Conservation (phyloP, 1,139 yeast genomes). For the Taphrina pruni region DNA sequence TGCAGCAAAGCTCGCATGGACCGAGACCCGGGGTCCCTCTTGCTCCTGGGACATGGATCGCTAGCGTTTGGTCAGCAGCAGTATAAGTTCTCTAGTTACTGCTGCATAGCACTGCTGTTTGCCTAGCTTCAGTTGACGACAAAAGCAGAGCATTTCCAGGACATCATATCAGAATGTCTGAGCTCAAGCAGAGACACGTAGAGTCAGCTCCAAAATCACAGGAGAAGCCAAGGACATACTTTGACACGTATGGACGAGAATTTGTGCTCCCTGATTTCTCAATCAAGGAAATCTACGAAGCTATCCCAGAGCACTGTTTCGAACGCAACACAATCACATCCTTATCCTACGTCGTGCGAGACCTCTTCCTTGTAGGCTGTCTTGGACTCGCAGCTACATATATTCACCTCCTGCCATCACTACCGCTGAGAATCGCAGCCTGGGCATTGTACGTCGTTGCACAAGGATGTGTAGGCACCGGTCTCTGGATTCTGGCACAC, state of each 20-base stretch:
- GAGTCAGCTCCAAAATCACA: conserved; percentile 5
- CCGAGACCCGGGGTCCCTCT: not conserved
- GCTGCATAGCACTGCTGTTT: not conserved
- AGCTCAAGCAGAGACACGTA: conserved; percentile 15
- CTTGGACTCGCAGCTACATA: conserved; percentile 62
- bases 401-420: conserved; percentile 61
- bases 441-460: conserved; percentile 65
- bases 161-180: conserved; percentile 13
- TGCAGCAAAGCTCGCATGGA: conserved; percentile 1
- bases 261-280: conserved; percentile 76
- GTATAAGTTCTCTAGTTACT: not conserved
- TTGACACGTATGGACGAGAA: conserved; percentile 59
- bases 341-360: conserved; percentile 68
- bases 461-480: conserved; percentile 75
- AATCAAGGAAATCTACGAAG: conserved; percentile 72
- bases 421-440: conserved; percentile 58
- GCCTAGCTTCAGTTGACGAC: too few relatives aligned
- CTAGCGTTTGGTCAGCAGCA: conserved; percentile 6
- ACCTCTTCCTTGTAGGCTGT: conserved; percentile 60
- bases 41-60: conserved; percentile 3
- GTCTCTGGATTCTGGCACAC: conserved; percentile 85
- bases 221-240: conserved; percentile 33
- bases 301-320: conserved; percentile 78
- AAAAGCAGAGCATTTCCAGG: too few relatives aligned
- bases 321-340: conserved; percentile 66